Evolutionary conservation across 2,329 filamentous ascomycete species (phyloP).

Genomic region (Pseudogymnoascus sp.): DNA sequence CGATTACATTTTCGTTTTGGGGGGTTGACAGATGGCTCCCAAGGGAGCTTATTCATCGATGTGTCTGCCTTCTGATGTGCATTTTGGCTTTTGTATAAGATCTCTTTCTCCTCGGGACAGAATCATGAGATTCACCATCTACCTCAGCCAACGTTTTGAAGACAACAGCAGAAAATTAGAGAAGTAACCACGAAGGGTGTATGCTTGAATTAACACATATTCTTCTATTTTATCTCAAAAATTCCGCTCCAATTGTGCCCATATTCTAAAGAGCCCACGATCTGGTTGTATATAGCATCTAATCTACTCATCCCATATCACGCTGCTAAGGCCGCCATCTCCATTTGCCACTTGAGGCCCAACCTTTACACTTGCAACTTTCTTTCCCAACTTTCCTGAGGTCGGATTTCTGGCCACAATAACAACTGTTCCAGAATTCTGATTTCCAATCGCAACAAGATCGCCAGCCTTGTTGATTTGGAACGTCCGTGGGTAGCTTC

Average conservation of each 20-base stretch:
- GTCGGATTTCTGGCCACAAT: conserved; percentile 36
- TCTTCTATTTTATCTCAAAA: not conserved
- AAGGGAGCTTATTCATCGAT: too few relatives aligned
- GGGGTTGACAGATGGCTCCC: too few relatives aligned
- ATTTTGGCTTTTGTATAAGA: too few relatives aligned
- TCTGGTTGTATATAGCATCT: not conserved
- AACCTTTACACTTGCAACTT: conserved; percentile 20
- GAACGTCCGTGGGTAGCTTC: conserved; percentile 41
- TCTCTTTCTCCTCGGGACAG: too few relatives aligned
- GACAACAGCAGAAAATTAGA: too few relatives aligned
- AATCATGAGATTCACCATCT: too few relatives aligned
- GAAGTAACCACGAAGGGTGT: too few relatives aligned
- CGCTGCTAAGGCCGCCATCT: not conserved
- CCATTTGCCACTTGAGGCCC: not conserved
- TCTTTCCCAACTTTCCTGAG: conserved; percentile 34
- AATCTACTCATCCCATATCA: not conserved
- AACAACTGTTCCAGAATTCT: conserved; percentile 35
- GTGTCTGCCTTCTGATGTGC: too few relatives aligned
- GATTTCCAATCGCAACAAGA: conserved; percentile 40
- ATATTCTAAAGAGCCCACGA: not conserved
- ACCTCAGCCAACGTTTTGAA: too few relatives aligned
- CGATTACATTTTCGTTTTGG: too few relatives aligned
- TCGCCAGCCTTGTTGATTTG: conserved; percentile 39
- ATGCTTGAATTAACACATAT: too few relatives aligned
- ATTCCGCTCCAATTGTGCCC: not conserved